These are phyloP conservation scores for Sapria himalayana DNA, from an alignment of 345 rosid genomes.

Conservation along the genomic window DNA sequence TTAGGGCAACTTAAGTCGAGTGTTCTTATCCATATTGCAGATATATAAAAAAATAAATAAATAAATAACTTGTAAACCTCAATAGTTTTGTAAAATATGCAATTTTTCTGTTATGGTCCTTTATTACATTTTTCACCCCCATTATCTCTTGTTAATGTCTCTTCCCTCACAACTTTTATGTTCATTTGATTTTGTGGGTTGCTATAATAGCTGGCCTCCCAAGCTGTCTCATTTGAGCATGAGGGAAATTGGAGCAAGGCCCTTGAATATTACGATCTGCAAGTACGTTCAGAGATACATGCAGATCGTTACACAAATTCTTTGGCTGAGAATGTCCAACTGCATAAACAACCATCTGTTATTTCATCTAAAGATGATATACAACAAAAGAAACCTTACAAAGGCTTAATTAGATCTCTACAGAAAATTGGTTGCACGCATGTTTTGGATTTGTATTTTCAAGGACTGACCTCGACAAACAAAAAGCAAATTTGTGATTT, in stretches of 20 bases:
- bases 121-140: no score
- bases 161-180: no score
- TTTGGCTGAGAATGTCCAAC: slow-evolving; percentile 14
- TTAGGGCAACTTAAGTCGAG: no score
- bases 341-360: slow-evolving; percentile 10
- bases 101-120: no score
- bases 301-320: slow-evolving; percentile 16
- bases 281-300: slow-evolving; percentile 45
- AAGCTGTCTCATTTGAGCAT: slow-evolving; percentile 81
- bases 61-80: no score
- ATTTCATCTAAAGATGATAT: slow-evolving; percentile 23
- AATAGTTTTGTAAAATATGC: no score
- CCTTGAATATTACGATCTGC: slow-evolving; percentile 82
- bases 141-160: no score
- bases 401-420: slow-evolving; percentile 77
- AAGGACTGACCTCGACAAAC: slow-evolving; percentile 55
- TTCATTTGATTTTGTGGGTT: slow-evolving; percentile 12
- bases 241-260: slow-evolving; percentile 95
- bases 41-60: no score
- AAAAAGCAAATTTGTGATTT: slow-evolving; percentile 48
- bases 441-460: slow-evolving; percentile 69
- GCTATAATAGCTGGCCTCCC: slow-evolving; percentile 45
- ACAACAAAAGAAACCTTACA: slow-evolving; percentile 43
- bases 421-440: slow-evolving; percentile 89
- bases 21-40: no score